Evolutionary conservation across 2,329 filamentous ascomycete species (phyloP).

Genomic region (Leptographium procerum): DNA sequence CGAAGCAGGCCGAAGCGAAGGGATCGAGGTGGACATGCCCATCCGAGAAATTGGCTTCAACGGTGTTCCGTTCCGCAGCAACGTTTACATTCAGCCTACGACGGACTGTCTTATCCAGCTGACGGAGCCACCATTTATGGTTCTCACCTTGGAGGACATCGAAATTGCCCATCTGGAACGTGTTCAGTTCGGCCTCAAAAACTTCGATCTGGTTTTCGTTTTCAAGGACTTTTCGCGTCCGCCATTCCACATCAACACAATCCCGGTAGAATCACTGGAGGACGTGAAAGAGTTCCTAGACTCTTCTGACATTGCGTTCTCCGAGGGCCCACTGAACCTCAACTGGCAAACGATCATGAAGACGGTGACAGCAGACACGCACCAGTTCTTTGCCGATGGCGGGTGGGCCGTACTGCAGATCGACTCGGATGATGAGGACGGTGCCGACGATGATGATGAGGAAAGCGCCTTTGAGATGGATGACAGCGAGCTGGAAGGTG

Average conservation of each 20-base stretch:
- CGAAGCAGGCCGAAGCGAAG: constrained; percentile 83
- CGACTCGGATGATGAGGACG: constrained; percentile 77
- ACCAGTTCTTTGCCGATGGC: constrained; percentile 89
- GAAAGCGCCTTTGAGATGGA: constrained; percentile 88
- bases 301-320: constrained; percentile 86
- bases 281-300: constrained; percentile 97
- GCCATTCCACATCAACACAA: constrained; percentile 93
- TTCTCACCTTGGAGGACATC: constrained; percentile 88
- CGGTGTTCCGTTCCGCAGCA: constrained; percentile 90
- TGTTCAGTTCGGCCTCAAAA: constrained; percentile 94
- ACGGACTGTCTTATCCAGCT: constrained; percentile 96
- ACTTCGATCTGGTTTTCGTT: constrained; percentile 96
- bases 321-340: constrained; percentile 88
- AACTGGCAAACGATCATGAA: constrained; percentile 99
- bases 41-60: constrained; percentile 95
- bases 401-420: constrained; percentile 88
- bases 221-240: constrained; percentile 94
- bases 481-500: constrained; percentile 76
- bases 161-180: constrained; percentile 93
- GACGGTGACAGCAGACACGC: constrained; percentile 86
- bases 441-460: constrained; percentile 68
- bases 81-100: constrained; percentile 89
- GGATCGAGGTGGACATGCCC: constrained; percentile 88
- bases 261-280: constrained; percentile 88
- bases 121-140: constrained; percentile 93